Base-by-base conservation (phyloP, 257 asterid genomes). In the Nicotiana noctiflora region DNA sequence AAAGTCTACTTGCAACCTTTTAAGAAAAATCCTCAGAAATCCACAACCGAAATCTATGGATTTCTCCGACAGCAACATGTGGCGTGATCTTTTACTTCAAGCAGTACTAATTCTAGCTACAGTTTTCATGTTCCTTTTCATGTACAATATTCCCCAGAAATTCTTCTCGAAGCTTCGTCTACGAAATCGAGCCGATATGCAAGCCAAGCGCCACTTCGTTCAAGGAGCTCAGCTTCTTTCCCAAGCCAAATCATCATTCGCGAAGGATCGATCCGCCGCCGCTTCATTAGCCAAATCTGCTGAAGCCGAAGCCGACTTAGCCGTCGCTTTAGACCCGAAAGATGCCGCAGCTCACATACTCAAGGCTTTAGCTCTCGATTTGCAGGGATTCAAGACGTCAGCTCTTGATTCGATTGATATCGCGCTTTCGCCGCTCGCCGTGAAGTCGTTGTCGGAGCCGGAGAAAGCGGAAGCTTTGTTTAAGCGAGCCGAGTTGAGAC, bases 121-220 rank as follows among this genome's bases (percentile, higher is more conserved):
- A 0, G 3, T 87, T 15, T 80, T 88, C 81, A 86, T 87, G 87
- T 87, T 89, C 84, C 90, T 92, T 65, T 80, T 59, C 84, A 77
- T 85, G 44, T 83, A 86, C 80, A 82, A 86, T 77, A 75, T 89
- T 74, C 94, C 94, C 34, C 96, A 92, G 64, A 86, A 86, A 18
- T 86, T 84, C 88, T 70, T 88, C 88, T 40, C 92, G 76, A 89
- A 90, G 80, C 89, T 93, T 21, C 91, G 90, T 0, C 81, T 86
- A 84, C 67, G 83, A 2, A 74, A 81, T 84, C 83, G 84, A 55
- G 64, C 91, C 85, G 62, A 86, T 27, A 74, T 84, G 78, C 88
- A 90, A 80, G 83, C 97, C 87, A 88, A 85, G 89, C 96, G 96
- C 83, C 96, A 92, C 85, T 92, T 92, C 84, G 88, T 93, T 46